Evolutionary conservation across 768 basidiomycete species (phyloP).

Genomic region (Rhizopogon roseolus): DNA sequence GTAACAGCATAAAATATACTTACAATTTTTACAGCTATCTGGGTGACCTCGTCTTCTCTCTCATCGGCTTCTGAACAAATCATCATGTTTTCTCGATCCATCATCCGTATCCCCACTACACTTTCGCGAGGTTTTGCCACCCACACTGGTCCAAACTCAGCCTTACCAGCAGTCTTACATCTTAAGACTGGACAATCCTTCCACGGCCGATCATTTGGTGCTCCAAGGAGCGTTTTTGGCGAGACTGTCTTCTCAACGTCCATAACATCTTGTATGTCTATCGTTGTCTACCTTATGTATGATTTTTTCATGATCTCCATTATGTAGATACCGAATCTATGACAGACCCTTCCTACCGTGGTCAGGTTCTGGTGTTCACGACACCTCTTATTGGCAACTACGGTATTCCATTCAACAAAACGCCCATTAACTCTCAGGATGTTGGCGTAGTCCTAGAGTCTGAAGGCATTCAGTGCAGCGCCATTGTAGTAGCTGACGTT

Average conservation of each 20-base stretch:
- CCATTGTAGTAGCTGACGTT: conserved; percentile 89
- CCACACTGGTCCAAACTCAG: conserved; percentile 43
- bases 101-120: conserved; percentile 40
- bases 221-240: conserved; percentile 81
- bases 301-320: conserved; percentile 8
- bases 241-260: conserved; percentile 99
- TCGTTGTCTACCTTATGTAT: neutral
- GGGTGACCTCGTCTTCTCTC: conserved; percentile 87
- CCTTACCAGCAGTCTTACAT: conserved; percentile 79
- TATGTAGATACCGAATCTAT: conserved; percentile 94
- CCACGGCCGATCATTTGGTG: conserved; percentile 84
- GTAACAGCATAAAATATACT: conserved; percentile 9
- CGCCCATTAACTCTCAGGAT: conserved; percentile 66
- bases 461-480: conserved; percentile 83
- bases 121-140: conserved; percentile 64
- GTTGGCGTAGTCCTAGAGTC: conserved; percentile 91
- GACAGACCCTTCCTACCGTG: conserved; percentile 98
- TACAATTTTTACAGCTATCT: conserved; percentile 57
- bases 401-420: conserved; percentile 82
- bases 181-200: conserved; percentile 94
- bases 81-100: conserved; percentile 54
- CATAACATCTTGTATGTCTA: conserved; percentile 87
- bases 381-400: conserved; percentile 99
- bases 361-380: conserved; percentile 98
- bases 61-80: conserved; percentile 36